These are phyloP conservation scores for Pseudodiploospora longispora DNA, from an alignment of 2,329 filamentous ascomycete species.

Conservation along the genomic window DNA sequence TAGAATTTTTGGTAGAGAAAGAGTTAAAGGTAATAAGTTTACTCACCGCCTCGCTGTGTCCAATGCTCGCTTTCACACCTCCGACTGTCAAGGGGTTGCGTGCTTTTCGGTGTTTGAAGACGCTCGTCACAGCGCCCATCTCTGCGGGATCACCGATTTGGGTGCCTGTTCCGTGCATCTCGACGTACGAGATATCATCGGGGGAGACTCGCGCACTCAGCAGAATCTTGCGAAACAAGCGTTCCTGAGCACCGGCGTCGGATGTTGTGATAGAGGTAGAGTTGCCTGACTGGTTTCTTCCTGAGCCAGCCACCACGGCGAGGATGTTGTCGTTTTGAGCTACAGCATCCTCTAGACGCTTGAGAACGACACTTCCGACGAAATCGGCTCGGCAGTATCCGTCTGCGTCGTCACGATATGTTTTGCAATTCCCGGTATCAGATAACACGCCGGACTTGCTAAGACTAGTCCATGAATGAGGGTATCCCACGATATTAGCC, in stretches of 20 bases:
- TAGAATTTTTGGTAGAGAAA: too few species aligned
- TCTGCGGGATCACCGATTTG: conserved; percentile 80
- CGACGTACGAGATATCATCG: conserved; percentile 71
- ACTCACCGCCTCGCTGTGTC: conserved; percentile 57
- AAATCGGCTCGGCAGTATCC: conserved; percentile 49
- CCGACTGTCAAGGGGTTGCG: conserved; percentile 53
- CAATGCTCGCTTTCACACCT: conserved; percentile 57
- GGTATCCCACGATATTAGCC: conserved; percentile 57
- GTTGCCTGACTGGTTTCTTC: conserved; percentile 65
- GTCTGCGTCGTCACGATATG: conserved; percentile 54
- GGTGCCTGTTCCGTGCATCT: conserved; percentile 88
- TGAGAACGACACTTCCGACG: conserved; percentile 39
- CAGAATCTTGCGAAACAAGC: conserved; percentile 55
- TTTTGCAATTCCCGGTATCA: conserved; percentile 30
- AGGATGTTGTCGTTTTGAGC: conserved; percentile 58
- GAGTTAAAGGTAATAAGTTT: too few species aligned
- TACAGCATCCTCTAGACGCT: conserved; percentile 36
- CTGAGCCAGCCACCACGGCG: conserved; percentile 52
- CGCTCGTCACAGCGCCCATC: conserved; percentile 65
- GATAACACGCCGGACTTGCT: conserved; percentile 59
- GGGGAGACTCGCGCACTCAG: conserved; percentile 68
- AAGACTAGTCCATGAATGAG: conserved; percentile 56
- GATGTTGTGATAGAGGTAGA: conserved; percentile 66
- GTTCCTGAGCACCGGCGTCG: conserved; percentile 53
- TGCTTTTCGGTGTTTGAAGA: conserved; percentile 37